Percentiles rank a stretch among this genome's conserved stretches.
These are phyloP conservation scores for Aspergillus sp. DNA, from an alignment of 2,329 filamentous ascomycete species.

Conservation along the genomic window DNA sequence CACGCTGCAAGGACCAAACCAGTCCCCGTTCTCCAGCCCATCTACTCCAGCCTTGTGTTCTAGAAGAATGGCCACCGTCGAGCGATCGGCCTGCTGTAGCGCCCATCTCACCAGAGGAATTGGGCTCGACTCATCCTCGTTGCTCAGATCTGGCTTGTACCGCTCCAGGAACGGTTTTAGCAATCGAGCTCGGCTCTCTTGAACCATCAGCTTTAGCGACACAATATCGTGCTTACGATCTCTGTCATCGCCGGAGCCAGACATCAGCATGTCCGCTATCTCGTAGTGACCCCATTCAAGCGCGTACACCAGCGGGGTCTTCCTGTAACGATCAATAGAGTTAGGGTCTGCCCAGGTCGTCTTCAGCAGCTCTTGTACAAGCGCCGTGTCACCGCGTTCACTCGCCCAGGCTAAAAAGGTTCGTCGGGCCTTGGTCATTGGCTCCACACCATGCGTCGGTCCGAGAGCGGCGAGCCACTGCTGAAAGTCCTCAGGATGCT, in stretches of 20 bases:
- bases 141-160: conserved; percentile 11
- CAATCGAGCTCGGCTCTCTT: conserved; percentile 15
- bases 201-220: conserved; percentile 16
- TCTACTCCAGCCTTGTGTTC: conserved; percentile 17
- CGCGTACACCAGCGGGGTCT: conserved; percentile 19
- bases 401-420: conserved; percentile 22
- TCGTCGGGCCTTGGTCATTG: conserved; percentile 18
- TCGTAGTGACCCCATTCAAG: conserved; percentile 20
- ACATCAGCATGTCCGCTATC: conserved; percentile 16
- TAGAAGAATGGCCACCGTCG: conserved; percentile 17
- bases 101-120: conserved; percentile 17
- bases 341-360: conserved; percentile 20
- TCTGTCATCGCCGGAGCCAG: not conserved
- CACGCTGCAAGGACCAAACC: conserved; percentile 20
- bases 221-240: conserved; percentile 12
- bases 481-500: conserved; percentile 4
- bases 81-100: conserved; percentile 20
- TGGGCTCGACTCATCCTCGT: conserved; percentile 15
- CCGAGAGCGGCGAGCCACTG: conserved; percentile 12
- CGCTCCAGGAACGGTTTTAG: conserved; percentile 18
- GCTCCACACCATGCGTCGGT: conserved; percentile 11
- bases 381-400: conserved; percentile 12
- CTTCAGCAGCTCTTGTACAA: conserved; percentile 12
- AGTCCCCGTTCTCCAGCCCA: conserved; percentile 14
- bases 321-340: conserved; percentile 17